Base-by-base conservation (phyloP, 176 grass and related monocot genomes). In the Coix lacrymajobi region DNA sequence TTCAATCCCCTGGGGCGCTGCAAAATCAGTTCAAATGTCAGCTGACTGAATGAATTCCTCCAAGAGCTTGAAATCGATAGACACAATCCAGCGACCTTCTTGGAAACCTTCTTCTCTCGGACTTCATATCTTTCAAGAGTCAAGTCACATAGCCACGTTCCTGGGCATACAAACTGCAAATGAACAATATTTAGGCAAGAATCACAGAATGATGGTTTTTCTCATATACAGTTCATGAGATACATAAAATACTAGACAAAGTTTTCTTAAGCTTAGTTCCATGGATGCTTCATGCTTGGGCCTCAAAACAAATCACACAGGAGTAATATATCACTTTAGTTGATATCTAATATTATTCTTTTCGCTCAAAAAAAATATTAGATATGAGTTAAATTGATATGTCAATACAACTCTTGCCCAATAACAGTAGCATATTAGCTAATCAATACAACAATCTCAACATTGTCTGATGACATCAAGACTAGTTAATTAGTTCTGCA, bases 81-180 rank as follows among this genome's bases (percentile, higher is more conserved):
- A 60, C 15, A 84, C 11, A 79, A n/a, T 76, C 43, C 19, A 68
- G 81, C 33, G 36, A 94, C 95, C 92, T 97, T 97, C 83, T 91
- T 97, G 19, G 90, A 89, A 66, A 91, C 76, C 85, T 91, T 94
- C 90, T 94, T 97, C 74, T 97, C 95, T 69, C 95, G 90, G 38
- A 97, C 95, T 88, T 97, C 95, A 69, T 97, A 97, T 83, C 95
- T 90, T 49, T 94, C 95, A 8, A 97, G 73, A 41, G 95, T 92
- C 71, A 97, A 69, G 83, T 97, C 95, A 60, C 90, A 92, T 14
- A 97, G 88, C 95, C 92, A 97, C 11, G 89, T 86, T 51, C 95
- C 95, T 11, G 95, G 95, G 84, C 95, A 92, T 75, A 94, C 92
- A 66, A 94, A 83, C 95, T 97, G 89, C 75, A 22, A 7, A 83